Percentiles rank a stretch among this genome's conserved stretches.
Conservation (phyloP, 345 rosid genomes). For the Salix arbutifolia region DNA sequence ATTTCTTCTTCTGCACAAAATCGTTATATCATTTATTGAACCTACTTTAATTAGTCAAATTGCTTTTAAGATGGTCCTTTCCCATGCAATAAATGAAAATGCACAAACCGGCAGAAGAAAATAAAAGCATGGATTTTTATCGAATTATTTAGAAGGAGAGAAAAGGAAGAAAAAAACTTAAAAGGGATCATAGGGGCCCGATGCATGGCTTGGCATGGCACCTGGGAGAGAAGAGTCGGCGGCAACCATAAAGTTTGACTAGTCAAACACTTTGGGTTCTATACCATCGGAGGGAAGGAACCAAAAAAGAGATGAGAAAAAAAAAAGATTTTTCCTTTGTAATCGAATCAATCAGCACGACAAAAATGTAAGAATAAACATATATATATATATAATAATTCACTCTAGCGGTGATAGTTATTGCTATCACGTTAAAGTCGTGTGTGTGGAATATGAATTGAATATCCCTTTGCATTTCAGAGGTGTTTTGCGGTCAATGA, state of each 20-base stretch:
- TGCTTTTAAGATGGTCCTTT: not conserved
- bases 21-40: not conserved
- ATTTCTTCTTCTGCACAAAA: not conserved
- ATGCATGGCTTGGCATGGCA: not conserved
- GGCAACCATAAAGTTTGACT: slow-evolving; percentile 25
- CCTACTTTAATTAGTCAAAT: not conserved
- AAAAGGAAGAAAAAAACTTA: not conserved
- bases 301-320: no score
- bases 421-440: not conserved
- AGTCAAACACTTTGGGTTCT: not conserved
- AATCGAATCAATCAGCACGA: no score
- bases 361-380: not conserved
- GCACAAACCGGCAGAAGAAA: not conserved
- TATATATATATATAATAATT: not conserved
- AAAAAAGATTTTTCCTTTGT: no score
- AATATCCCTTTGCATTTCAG: not conserved
- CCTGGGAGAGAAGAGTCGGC: slow-evolving; percentile 11
- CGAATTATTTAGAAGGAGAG: not conserved
- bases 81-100: not conserved
- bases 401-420: not conserved
- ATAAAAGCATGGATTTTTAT: not conserved
- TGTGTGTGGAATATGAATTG: not conserved
- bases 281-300: not conserved
- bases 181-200: not conserved
- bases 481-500: not conserved